A percentile compares a stretch with the other conserved stretches of the same genome.
phyloP scores from a whole-genome alignment of 495 filamentous ascomycete species.

The Aspergillus campestris region DNA sequence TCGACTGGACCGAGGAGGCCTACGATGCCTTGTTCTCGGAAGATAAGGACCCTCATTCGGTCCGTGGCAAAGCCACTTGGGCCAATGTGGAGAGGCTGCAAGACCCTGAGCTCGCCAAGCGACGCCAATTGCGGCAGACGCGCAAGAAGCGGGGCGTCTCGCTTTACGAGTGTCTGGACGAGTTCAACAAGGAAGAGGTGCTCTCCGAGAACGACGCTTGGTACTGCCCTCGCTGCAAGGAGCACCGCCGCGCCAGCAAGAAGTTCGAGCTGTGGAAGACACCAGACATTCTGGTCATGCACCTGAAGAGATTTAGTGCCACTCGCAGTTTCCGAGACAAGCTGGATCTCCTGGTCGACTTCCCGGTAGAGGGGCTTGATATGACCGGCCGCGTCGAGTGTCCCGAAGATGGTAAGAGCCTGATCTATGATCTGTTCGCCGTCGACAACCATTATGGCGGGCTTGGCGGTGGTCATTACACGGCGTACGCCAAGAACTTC shows the following conservation, averaged over 20 bases:
- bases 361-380: conserved; percentile 81
- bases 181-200: conserved; percentile 86
- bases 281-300: conserved; percentile 88
- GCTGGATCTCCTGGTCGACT: conserved; percentile 84
- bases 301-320: conserved; percentile 90
- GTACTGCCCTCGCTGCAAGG: conserved; percentile 94
- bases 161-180: conserved; percentile 84
- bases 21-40: conserved; percentile 64
- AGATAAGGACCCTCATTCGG: conserved; percentile 31
- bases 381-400: conserved; percentile 68
- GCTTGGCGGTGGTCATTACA: conserved; percentile 91
- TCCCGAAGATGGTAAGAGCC: conserved; percentile 65
- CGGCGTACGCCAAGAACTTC: conserved; percentile 87
- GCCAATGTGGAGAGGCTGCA: conserved; percentile 39
- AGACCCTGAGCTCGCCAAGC: conserved; percentile 60
- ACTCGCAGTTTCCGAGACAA: conserved; percentile 70
- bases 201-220: conserved; percentile 90
- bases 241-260: conserved; percentile 84
- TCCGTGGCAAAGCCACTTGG: conserved; percentile 48
- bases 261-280: conserved; percentile 95
- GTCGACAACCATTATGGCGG: conserved; percentile 94
- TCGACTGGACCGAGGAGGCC: conserved; percentile 68
- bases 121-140: conserved; percentile 46
- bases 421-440: conserved; percentile 85
- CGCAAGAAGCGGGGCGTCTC: conserved; percentile 67